A percentile compares a stretch with the other conserved stretches of the same genome.
Conservation (phyloP, 768 basidiomycete genomes). For the Amanita fuliginea region DNA sequence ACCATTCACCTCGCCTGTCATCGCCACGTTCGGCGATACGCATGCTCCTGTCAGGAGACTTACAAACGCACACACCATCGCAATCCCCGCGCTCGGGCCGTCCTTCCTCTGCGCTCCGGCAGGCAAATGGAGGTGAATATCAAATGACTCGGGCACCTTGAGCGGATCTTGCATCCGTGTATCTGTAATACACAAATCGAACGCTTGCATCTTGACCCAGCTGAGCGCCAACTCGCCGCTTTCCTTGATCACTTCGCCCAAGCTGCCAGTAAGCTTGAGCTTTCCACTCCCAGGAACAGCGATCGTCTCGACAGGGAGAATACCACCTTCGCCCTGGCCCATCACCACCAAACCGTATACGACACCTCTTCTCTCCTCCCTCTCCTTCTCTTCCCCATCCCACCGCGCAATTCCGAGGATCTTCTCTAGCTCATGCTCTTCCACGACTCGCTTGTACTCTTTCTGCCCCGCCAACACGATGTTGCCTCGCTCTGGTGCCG, state of each 20-base stretch:
- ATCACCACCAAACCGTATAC: constrained; percentile 86
- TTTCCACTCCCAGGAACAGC: constrained; percentile 64
- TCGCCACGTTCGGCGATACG: constrained; percentile 64
- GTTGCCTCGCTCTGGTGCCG: constrained; percentile 9
- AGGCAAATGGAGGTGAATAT: constrained; percentile 84
- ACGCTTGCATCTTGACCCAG: constrained; percentile 85
- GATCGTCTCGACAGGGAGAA: constrained; percentile 78
- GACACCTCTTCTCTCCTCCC: constrained; percentile 63
- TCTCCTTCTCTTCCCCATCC: constrained; percentile 71
- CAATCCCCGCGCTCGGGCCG: constrained; percentile 83
- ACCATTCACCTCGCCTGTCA: constrained; percentile 74
- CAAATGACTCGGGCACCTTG: constrained; percentile 59
- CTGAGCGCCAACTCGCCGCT: constrained; percentile 83
- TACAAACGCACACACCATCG: constrained; percentile 83
- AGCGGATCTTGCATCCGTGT: constrained; percentile 62
- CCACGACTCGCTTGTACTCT: constrained; percentile 50
- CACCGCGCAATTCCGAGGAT: constrained; percentile 75
- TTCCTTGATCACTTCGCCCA: constrained; percentile 87
- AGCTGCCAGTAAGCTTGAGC: constrained; percentile 70
- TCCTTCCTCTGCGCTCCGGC: constrained; percentile 91
- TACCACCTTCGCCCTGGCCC: constrained; percentile 78
- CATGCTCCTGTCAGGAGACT: constrained; percentile 72
- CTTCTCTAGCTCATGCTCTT: constrained; percentile 63
- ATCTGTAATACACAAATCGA: constrained; percentile 67
- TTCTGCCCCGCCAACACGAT: constrained; percentile 14